Conservation (phyloP, 768 basidiomycete species). For the Suillus lakei region DNA sequence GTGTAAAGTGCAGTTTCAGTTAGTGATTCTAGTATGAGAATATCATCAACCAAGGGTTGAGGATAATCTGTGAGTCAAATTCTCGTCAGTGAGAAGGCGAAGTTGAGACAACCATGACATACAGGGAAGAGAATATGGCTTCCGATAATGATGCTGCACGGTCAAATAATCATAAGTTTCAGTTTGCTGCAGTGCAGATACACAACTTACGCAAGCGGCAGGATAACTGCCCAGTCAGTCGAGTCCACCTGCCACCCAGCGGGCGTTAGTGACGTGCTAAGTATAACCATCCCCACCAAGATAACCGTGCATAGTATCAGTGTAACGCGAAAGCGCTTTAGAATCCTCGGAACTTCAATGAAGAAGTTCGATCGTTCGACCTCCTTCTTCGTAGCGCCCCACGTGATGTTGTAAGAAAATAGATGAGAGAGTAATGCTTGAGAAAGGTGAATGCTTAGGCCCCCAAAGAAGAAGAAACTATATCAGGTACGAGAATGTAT, state of each 20-base stretch:
- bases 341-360: conserved; percentile 79
- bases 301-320: conserved; percentile 56
- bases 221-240: conserved; percentile 71
- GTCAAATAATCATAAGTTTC: neutral
- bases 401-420: conserved; percentile 72
- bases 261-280: conserved; percentile 60
- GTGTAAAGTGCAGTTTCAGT: neutral
- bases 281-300: conserved; percentile 59
- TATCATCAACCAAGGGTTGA: conserved; percentile 90
- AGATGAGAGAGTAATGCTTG: conserved; percentile 69
- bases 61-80: conserved; percentile 62
- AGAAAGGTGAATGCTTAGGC: conserved; percentile 71
- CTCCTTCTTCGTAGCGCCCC: conserved; percentile 59
- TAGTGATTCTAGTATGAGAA: conserved; percentile 53
- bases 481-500: neutral
- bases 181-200: conserved; percentile 1
- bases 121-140: conserved; percentile 80
- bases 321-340: conserved; percentile 75
- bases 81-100: conserved; percentile 27
- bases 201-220: conserved; percentile 72
- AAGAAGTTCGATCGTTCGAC: conserved; percentile 84
- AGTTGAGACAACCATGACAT: conserved; percentile 31
- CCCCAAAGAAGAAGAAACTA: conserved; percentile 82
- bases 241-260: conserved; percentile 65
- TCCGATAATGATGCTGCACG: conserved; percentile 56